Percentiles rank a stretch among this genome's conserved stretches.
Evolutionary conservation across 2,329 filamentous ascomycete genomes (phyloP).

Genomic region (Claviceps maximensis): DNA sequence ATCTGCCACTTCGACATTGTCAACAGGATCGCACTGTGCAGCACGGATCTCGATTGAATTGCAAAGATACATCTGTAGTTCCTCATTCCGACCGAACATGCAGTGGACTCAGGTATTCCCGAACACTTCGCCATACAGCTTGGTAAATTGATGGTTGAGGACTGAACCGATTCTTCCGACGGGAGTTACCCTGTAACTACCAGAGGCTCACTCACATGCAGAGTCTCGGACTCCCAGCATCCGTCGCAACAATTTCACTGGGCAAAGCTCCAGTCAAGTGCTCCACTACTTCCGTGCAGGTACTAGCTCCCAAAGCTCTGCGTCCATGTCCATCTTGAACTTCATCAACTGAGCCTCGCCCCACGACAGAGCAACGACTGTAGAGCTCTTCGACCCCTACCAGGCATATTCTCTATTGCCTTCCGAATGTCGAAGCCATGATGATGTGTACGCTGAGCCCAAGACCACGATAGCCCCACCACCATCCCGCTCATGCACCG

Average conservation of each 20-base stretch:
- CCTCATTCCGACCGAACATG: too few species aligned
- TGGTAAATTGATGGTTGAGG: too few species aligned
- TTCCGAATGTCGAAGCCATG: not conserved
- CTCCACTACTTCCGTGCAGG: not conserved
- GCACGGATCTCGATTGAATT: too few species aligned
- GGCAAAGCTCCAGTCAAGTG: not conserved
- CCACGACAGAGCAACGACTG: not conserved
- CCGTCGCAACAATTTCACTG: not conserved
- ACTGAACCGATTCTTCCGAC: too few species aligned
- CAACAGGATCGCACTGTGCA: too few species aligned
- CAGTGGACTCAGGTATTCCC: too few species aligned
- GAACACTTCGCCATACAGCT: too few species aligned
- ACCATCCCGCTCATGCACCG: conserved; percentile 13
- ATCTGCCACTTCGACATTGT: too few species aligned
- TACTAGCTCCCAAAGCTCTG: not conserved
- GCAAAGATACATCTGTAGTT: too few species aligned
- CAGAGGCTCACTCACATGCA: too few species aligned
- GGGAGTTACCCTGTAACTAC: too few species aligned
- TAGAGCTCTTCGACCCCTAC: not conserved
- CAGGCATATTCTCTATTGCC: not conserved
- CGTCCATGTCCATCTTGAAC: not conserved
- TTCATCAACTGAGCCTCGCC: not conserved
- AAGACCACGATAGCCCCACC: not conserved
- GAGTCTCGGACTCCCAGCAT: not conserved
- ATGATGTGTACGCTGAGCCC: not conserved